These are phyloP conservation scores for Phytopythium kandeliae DNA, from an alignment of 352 stramenopile genomes.

Conservation along the genomic window DNA sequence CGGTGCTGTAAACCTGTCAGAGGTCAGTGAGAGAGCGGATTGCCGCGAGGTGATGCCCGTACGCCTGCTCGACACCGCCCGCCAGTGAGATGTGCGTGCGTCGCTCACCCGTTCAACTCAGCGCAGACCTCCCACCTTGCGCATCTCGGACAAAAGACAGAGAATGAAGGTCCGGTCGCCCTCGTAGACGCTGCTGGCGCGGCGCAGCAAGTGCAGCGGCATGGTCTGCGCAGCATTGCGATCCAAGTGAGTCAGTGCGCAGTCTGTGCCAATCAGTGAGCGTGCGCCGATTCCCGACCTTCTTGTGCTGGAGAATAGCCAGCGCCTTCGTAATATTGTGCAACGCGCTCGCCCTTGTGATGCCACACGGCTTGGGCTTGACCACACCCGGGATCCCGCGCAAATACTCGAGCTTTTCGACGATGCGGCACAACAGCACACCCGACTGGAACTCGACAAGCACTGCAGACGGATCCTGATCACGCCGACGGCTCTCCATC, in stretches of 20 bases:
- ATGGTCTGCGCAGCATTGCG: constrained; percentile 25
- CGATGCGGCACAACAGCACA: constrained; percentile 51
- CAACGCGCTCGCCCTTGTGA: constrained; percentile 52
- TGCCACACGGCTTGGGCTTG: background rate
- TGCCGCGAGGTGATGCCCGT: no score
- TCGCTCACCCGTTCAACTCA: no score
- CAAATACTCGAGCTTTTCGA: constrained; percentile 68
- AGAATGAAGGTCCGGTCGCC: constrained; percentile 31
- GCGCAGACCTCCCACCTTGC: constrained; percentile 32
- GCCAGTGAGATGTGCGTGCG: no score
- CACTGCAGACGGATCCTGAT: constrained; percentile 16
- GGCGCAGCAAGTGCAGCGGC: constrained; percentile 38
- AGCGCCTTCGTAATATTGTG: constrained; percentile 75
- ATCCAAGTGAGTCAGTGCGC: background rate
- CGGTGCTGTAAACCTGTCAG: no score
- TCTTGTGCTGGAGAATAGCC: constrained; percentile 53
- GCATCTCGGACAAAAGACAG: constrained; percentile 36
- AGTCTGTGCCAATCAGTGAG: background rate
- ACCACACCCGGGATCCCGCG: constrained; percentile 39
- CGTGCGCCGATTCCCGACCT: constrained; percentile 14
- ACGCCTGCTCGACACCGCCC: no score
- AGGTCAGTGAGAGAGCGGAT: no score
- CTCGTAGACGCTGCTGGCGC: constrained; percentile 29
- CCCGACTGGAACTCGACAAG: constrained; percentile 57
- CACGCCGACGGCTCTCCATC: background rate